Base-by-base conservation (phyloP, 768 basidiomycete species). In the Boletus huronensis region DNA sequence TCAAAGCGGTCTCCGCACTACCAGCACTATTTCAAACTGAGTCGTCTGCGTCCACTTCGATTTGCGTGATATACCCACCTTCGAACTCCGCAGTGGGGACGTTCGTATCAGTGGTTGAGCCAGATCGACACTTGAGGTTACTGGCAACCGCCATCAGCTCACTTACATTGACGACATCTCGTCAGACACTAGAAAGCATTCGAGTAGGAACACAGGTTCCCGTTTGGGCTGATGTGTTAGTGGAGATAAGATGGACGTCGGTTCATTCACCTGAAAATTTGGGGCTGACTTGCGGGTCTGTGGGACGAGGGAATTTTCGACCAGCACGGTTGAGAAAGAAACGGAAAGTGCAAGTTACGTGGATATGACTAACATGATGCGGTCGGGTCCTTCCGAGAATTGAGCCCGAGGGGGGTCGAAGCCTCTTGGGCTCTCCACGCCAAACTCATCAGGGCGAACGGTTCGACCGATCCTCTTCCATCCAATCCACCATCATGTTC, bases 401-500 rank as follows among this genome's bases (percentile, higher is more conserved):
- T 40, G 46, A 35, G 19, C 40, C 31, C 49, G 52, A 53, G 50
- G 60, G 32, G n/a, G 55, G 55, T 47, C 50, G 23, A 28, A 26
- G 21, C 40, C 19, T 38, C 36, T n/a, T 35, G 39, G 13, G 25
- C 25, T 7, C 16, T 17, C 17, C 21, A n/a, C 39, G 19, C 39
- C 28, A 36, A 28, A 32, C n/a, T n/a, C n/a, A n/a, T n/a, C n/a
- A n/a, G n/a, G n/a, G n/a, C n/a, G n/a, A n/a, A n/a, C n/a, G n/a
- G n/a, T n/a, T n/a, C n/a, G n/a, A n/a, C n/a, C n/a, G n/a, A n/a
- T n/a, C n/a, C n/a, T 25, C 53, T 58, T 47, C 43, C 49, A 41
- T 43, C n/a, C 11, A 26, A 31, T 70, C 69, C 54, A 77, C 70
- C 74, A 90, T 90, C 75, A 90, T 91, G 89, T 90, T 91, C 75